These are phyloP conservation scores for Suhomyces emberorum DNA, from an alignment of 805 yeast species.

Conservation along the genomic window DNA sequence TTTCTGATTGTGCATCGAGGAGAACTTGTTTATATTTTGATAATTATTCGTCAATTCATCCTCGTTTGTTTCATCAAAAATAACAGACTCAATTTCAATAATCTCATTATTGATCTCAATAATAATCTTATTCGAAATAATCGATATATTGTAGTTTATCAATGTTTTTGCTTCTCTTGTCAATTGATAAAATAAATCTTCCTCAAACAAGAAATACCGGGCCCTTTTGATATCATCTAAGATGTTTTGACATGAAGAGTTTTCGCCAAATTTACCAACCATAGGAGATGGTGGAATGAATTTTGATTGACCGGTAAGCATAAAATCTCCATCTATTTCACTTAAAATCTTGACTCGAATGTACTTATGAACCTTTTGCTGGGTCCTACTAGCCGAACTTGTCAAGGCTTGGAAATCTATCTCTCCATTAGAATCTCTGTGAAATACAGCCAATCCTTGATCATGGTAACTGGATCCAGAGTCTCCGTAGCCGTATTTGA, in stretches of 20 bases:
- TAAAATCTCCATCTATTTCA: constrained; percentile 51
- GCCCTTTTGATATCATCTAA: constrained; percentile 54
- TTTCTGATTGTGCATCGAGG: constrained; percentile 31
- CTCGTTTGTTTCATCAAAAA: constrained; percentile 40
- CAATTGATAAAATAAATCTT: constrained; percentile 77
- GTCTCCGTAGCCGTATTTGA: constrained; percentile 88
- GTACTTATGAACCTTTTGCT: constrained; percentile 41
- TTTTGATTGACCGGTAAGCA: constrained; percentile 56
- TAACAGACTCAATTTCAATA: constrained; percentile 67
- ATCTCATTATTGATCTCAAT: constrained; percentile 64
- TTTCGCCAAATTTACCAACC: not conserved
- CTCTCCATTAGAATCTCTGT: constrained; percentile 39
- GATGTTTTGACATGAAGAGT: constrained; percentile 35
- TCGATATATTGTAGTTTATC: constrained; percentile 64
- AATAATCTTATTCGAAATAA: constrained; percentile 60
- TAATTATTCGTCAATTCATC: constrained; percentile 32
- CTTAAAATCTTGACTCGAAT: constrained; percentile 59
- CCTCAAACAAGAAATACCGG: constrained; percentile 77
- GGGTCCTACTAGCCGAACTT: constrained; percentile 28
- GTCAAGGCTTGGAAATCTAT: constrained; percentile 31
- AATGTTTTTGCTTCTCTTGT: constrained; percentile 71
- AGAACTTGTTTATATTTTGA: constrained; percentile 27
- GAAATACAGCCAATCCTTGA: constrained; percentile 71
- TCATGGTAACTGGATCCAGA: constrained; percentile 78
- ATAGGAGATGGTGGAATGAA: constrained; percentile 16